Evolutionary conservation across 306 rosid genomes (phyloP), one percentile per base, ranked within the genome.

Genomic region (Notholithocarpus densiflorus): DNA sequence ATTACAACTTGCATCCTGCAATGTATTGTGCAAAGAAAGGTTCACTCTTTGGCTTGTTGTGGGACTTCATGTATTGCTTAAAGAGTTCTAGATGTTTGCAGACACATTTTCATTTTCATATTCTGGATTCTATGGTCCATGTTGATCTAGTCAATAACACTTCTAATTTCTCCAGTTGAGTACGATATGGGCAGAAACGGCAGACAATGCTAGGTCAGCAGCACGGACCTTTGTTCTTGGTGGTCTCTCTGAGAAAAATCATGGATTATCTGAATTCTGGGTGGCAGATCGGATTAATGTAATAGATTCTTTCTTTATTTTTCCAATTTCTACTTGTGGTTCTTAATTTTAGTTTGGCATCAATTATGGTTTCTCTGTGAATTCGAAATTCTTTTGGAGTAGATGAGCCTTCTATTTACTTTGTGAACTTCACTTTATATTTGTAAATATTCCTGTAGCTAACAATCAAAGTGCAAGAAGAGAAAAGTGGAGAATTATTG

Each of bases 131-230:
- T 7, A 18, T 31, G 45, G 71, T 31, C 71, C 34, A 14, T 17
- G 71, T 29, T 65, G 71, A 65, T 65, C 23, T 19, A 31, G 23
- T 68, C 19, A 9, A 6, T 64, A 21, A 66, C 52, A n/a, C 51
- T 66, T 68, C 32, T 73, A 6, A 52, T 37, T 10, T 45, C 24
- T 75, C 73, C 94, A 95, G 98, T 73, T 95, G 89, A 95, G 98
- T 82, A 95, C 98, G 19, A 95, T 95, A 84, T 95, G 98, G 98
- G 98, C 98, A 5, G 98, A 95, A 91, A 90, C 98, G 32, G 98
- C 98, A 55, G 98, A 92, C 84, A 92, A 91, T 86, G 98, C 98
- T 64, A 87, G 98, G 87, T 90, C 91, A 20, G 98, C 92, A 19
- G 98, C 98, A 23, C 89, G 98, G 73, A 91, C 92, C 26, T 84